These are phyloP conservation scores for Pichia cabralensis DNA, from an alignment of 805 yeast genomes.

Conservation along the genomic window DNA sequence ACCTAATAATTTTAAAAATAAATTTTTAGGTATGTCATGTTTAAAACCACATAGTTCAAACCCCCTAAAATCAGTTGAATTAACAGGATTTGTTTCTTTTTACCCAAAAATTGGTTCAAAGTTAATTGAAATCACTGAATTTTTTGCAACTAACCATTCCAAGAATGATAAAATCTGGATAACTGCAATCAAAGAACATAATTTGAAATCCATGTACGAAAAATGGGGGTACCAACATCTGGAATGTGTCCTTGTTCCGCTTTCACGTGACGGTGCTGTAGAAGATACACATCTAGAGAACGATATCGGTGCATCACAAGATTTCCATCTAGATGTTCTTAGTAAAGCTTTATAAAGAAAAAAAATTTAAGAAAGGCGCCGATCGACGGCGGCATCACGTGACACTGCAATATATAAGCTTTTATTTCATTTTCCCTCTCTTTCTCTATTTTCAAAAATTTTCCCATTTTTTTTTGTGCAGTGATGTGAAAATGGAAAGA, in stretches of 20 bases:
- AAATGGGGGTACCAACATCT: slow-evolving; percentile 30
- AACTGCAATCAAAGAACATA: slow-evolving; percentile 40
- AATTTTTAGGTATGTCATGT: slow-evolving; percentile 28
- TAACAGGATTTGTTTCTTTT: slow-evolving; percentile 46
- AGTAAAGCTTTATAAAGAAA: no score
- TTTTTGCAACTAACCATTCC: slow-evolving; percentile 7
- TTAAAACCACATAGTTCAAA: slow-evolving; percentile 20
- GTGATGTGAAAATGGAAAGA: no score
- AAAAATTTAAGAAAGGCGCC: no score
- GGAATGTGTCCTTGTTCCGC: slow-evolving; percentile 16
- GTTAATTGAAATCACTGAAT: slow-evolving; percentile 14
- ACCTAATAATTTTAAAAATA: slow-evolving; percentile 18
- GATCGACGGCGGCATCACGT: no score
- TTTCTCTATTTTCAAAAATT: no score
- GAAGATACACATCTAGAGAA: slow-evolving; percentile 24
- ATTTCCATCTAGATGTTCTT: slow-evolving; percentile 34
- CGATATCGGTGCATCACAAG: slow-evolving; percentile 28
- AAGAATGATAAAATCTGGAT: slow-evolving; percentile 21
- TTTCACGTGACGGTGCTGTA: slow-evolving; percentile 15
- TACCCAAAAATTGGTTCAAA: slow-evolving; percentile 27
- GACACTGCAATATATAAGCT: no score
- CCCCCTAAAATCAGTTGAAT: no score
- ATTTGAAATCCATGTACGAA: slow-evolving; percentile 35
- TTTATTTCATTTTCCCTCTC: not conserved
- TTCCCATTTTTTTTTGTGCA: no score